Evolutionary conservation across 108 stramenopile species (phyloP), one percentile per base, ranked within the genome.

Genomic region (Fragilaria crotonensis): DNA sequence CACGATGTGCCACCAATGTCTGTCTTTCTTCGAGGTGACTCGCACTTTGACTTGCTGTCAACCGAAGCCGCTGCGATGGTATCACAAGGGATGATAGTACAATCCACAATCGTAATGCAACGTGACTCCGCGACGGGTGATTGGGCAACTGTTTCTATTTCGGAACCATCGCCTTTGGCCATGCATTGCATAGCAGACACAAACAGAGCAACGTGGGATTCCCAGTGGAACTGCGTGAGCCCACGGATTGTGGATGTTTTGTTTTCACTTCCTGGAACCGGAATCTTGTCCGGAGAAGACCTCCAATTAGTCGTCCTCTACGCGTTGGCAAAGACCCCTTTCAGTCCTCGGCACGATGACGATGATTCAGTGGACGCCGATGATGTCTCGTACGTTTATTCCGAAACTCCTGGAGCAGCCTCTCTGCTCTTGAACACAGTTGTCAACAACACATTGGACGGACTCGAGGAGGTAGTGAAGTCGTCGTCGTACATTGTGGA

Each of bases 191-290:
- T 57, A 64, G 33, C 70, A 25, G 21, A 18, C 21, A 18, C 17
- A 33, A 19, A 33, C 48, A 17, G 5, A 17, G 14, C 59, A 26
- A 27, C 4, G 28, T 47, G 27, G 19, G 44, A 59, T 41, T 23
- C 57, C 27, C 26, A 62, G 27, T 85, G 80, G 84, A 54, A 80
- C 32, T 85, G 84, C 48, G 68, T 29, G 19, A 68, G 76, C 52
- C 68, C 71, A 4, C 63, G 71, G 0, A 48, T 79, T 17, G 41
- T 82, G 0, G 70, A 82, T 70, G 76, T 81, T 19, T 68, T 72
- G 45, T 85, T 82, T 58, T 68, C 84, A 0, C 60, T 82, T 28
- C 84, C 84, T 3, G 80, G 71, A 46, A 66, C 80, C 26, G 79
- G 71, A 21, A 62, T 76, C 0, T 72, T 80, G 0, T 62, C 73